phyloP scores from a whole-genome alignment of 2,329 filamentous ascomycete species.

The Scedosporium aurantiacum region DNA sequence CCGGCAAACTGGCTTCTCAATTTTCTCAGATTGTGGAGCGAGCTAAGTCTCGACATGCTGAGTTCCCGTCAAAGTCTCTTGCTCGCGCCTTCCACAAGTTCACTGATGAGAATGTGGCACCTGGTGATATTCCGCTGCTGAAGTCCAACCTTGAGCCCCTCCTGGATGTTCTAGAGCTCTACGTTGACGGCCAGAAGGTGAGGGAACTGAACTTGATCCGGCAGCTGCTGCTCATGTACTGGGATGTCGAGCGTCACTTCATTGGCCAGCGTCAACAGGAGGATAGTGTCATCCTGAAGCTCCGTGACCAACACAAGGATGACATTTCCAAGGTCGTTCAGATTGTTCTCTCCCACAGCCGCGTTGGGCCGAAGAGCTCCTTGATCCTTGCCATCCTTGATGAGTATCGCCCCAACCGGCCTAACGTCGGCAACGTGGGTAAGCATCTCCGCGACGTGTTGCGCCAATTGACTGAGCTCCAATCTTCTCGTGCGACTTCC shows the following conservation, averaged over 20 bases:
- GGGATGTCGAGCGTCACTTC: constrained; percentile 76
- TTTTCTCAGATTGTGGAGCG: constrained; percentile 81
- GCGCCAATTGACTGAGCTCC: constrained; percentile 80
- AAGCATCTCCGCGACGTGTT: constrained; percentile 79
- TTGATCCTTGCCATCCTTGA: constrained; percentile 84
- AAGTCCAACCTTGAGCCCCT: constrained; percentile 65
- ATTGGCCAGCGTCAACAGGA: constrained; percentile 75
- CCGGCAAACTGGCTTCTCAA: constrained; percentile 75
- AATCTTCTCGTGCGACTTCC: constrained; percentile 67
- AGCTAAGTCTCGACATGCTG: constrained; percentile 61
- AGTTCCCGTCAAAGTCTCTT: constrained; percentile 87
- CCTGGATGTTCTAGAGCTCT: constrained; percentile 65
- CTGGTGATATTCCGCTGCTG: constrained; percentile 62
- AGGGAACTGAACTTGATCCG: constrained; percentile 81
- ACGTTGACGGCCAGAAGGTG: constrained; percentile 77
- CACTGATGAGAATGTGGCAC: constrained; percentile 71
- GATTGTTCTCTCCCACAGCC: constrained; percentile 85
- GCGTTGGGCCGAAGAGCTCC: constrained; percentile 87
- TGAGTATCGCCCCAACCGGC: constrained; percentile 90
- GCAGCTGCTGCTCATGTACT: constrained; percentile 70
- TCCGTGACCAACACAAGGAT: constrained; percentile 94
- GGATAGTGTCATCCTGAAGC: constrained; percentile 84
- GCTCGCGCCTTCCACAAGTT: constrained; percentile 78
- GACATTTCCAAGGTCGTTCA: constrained; percentile 76
- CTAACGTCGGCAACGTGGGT: constrained; percentile 74